Conservation (phyloP, 495 filamentous ascomycete genomes). For the Podospora bellae-mahoneyi region DNA sequence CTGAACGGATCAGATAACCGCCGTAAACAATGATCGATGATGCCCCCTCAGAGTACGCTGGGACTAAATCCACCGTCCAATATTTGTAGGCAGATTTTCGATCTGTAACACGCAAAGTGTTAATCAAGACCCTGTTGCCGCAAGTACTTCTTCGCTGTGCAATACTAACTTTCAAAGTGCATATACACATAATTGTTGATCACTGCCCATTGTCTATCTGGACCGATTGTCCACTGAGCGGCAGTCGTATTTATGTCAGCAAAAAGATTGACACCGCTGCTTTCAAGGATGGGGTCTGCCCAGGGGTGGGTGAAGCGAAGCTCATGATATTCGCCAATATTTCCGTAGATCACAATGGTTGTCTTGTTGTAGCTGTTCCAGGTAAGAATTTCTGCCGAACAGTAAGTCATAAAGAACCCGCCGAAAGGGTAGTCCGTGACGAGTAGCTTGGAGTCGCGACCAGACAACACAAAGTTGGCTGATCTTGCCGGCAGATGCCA, state of each 20-base stretch:
- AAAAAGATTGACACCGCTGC: conserved; percentile 32
- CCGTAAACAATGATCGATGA: conserved; percentile 62
- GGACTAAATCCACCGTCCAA: conserved; percentile 57
- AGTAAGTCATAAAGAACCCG: conserved; percentile 65
- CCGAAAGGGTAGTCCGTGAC: conserved; percentile 70
- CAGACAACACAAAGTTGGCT: conserved; percentile 59
- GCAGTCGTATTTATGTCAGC: neutral
- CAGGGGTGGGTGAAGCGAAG: conserved; percentile 50
- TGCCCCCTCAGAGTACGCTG: neutral
- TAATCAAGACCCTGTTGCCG: neutral
- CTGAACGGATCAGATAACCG: conserved; percentile 68
- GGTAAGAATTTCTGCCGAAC: conserved; percentile 72
- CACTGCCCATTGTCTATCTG: neutral
- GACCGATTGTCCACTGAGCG: conserved; percentile 14
- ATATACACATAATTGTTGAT: conserved; percentile 46
- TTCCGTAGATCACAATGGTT: conserved; percentile 67
- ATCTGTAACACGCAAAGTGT: conserved; percentile 32
- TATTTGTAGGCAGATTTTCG: conserved; percentile 74
- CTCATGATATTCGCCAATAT: conserved; percentile 66
- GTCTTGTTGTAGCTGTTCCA: conserved; percentile 46
- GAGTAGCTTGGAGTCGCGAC: conserved; percentile 70
- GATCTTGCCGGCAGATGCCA: conserved; percentile 63
- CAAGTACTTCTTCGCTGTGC: neutral
- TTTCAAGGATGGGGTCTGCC: conserved; percentile 32
- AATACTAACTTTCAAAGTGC: conserved; percentile 10